Base-by-base conservation (phyloP, 768 basidiomycete genomes). In the Calocybe indica region DNA sequence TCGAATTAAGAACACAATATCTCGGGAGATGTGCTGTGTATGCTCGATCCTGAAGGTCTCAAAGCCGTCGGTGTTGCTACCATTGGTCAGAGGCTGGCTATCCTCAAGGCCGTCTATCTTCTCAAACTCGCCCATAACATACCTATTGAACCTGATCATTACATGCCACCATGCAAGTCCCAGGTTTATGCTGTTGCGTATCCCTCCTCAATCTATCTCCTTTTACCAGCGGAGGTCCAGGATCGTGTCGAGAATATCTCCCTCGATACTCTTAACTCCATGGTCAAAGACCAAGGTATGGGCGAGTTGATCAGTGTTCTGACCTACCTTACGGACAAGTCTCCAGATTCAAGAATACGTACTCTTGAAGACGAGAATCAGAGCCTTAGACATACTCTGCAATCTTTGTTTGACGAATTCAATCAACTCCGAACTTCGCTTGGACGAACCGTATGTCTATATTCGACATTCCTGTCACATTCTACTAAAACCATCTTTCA, bases 81-180 rank as follows among this genome's bases (percentile, higher is more conserved):
- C 33, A 80, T 98, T 53, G 96, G 96, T 14, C 94, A 97, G 66
- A 76, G 96, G 47, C 69, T 99, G 33, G 75, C 88, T 38, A 92
- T 98, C 53, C 82, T 98, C 62, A 94, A 92, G 65, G 85, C 88
- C 41, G 83, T 97, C 48, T 98, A 96, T 69, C 81, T 82, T 45
- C 71, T 90, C 57, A 99, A 99, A 72, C 67, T 93, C 44, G 81
- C 82, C 1, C 78, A 94, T 59, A 82, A 82, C 52, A 73, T 99
- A 44, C 82, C 88, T 34, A 82, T 94, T 55, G 89, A 91, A 49
- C 70, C 85, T 35, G 85, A 88, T 52, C 78, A 90, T 57, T 96
- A 92, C 62, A 78, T 93, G 10, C 92, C 93, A 7, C 90, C 91
- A 48, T 93, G 92, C 92, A 59, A 58, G 89, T 70, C 40, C 15